These are phyloP conservation scores for Rhododendron kiyosumense DNA, from an alignment of 148 eudicot genomes.

Conservation along the genomic window DNA sequence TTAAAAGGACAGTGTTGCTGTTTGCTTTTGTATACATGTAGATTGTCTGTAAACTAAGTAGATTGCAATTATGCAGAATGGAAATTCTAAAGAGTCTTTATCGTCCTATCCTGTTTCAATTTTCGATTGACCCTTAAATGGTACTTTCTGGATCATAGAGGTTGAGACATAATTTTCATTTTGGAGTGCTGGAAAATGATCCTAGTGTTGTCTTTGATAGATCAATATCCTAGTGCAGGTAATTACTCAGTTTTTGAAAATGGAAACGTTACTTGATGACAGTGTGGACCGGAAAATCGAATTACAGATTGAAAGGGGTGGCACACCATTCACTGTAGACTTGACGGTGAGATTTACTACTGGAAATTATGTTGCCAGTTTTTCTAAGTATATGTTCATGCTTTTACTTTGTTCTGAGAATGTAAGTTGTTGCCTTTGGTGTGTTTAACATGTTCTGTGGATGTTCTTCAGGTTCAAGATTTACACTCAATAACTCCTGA, in stretches of 20 bases:
- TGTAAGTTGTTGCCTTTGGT: background rate
- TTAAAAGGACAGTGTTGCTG: background rate
- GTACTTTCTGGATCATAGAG: background rate
- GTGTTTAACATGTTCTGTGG: slow-evolving; percentile 11
- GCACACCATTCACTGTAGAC: slow-evolving; percentile 65
- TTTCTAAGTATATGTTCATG: background rate
- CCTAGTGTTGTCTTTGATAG: slow-evolving; percentile 10
- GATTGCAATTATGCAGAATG: background rate
- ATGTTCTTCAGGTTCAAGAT: slow-evolving; percentile 76
- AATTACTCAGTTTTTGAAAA: slow-evolving; percentile 79
- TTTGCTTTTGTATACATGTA: background rate
- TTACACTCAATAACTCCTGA: slow-evolving; percentile 87
- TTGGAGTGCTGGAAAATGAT: background rate
- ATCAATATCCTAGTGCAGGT: slow-evolving; percentile 51
- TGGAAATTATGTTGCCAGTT: background rate
- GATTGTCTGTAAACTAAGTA: background rate
- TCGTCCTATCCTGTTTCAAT: background rate
- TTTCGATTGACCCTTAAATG: background rate
- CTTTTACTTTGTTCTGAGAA: background rate
- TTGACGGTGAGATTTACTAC: slow-evolving; percentile 45
- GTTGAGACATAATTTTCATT: background rate
- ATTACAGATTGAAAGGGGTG: slow-evolving; percentile 94
- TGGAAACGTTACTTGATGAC: slow-evolving; percentile 86
- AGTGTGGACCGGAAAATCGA: slow-evolving; percentile 64
- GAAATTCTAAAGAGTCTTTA: background rate